phyloP scores from a whole-genome alignment of 1,284 basidiomycete species.

The Xerocomus amazonicus region DNA sequence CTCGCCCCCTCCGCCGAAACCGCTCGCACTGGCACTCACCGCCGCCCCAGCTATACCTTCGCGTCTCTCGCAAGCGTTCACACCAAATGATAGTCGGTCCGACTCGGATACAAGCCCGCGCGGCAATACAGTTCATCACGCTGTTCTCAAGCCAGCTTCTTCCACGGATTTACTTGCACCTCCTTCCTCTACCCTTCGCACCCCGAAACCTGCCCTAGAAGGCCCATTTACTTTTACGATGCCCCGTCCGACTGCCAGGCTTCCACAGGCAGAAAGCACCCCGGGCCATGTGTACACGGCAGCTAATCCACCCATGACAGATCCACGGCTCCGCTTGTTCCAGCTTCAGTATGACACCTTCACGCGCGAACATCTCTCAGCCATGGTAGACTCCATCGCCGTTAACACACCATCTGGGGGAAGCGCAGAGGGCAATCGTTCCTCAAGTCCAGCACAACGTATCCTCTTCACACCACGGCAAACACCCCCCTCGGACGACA shows the following conservation, averaged over 20 bases:
- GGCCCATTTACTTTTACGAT: slow-evolving; percentile 77
- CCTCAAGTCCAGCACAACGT: slow-evolving; percentile 41
- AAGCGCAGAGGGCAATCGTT: slow-evolving; percentile 39
- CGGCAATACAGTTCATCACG: background rate
- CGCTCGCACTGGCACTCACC: slow-evolving; percentile 23
- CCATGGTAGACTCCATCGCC: slow-evolving; percentile 86
- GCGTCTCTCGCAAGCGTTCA: slow-evolving; percentile 35
- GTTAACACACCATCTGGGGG: slow-evolving; percentile 67
- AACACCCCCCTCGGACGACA: slow-evolving; percentile 36
- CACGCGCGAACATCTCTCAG: slow-evolving; percentile 87
- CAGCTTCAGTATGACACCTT: slow-evolving; percentile 92
- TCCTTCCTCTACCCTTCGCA: slow-evolving; percentile 4
- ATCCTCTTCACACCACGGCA: slow-evolving; percentile 45
- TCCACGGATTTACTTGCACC: slow-evolving; percentile 23
- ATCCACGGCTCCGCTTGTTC: slow-evolving; percentile 80
- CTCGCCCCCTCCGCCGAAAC: slow-evolving; percentile 52
- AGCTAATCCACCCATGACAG: slow-evolving; percentile 47
- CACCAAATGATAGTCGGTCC: slow-evolving; percentile 28
- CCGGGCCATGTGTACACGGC: slow-evolving; percentile 41
- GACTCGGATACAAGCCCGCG: slow-evolving; percentile 20
- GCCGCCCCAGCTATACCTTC: slow-evolving; percentile 35
- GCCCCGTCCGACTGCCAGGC: slow-evolving; percentile 44
- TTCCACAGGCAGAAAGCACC: slow-evolving; percentile 50
- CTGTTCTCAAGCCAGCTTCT: slow-evolving; percentile 15
- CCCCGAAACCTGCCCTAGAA: slow-evolving; percentile 38